Percentiles rank a stretch among this genome's conserved stretches.
These are phyloP conservation scores for Nectriaceae sp. DNA, from an alignment of 2,329 filamentous ascomycete genomes.

Conservation along the genomic window DNA sequence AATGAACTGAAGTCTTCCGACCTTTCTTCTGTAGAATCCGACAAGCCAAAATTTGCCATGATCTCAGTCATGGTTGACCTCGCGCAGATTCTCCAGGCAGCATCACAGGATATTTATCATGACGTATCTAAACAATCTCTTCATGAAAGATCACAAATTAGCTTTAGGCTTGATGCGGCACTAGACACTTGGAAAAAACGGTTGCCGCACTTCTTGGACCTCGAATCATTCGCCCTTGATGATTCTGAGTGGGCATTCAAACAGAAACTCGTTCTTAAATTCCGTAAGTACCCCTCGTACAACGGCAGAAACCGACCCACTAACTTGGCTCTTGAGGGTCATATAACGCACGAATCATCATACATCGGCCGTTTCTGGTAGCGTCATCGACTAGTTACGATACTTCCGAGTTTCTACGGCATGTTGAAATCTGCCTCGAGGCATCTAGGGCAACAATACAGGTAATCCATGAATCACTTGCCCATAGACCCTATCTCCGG, in stretches of 20 bases:
- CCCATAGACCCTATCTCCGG: slow-evolving; percentile 2
- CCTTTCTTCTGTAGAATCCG: background rate
- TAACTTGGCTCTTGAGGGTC: background rate
- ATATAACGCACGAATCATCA: slow-evolving; percentile 2
- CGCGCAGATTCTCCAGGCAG: slow-evolving; percentile 1
- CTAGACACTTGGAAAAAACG: slow-evolving; percentile 2
- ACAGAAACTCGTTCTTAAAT: slow-evolving; percentile 6
- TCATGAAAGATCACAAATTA: background rate
- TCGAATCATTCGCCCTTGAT: slow-evolving; percentile 1
- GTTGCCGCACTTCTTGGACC: background rate
- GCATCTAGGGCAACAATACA: slow-evolving; percentile 2
- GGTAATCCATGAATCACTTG: slow-evolving; percentile 1
- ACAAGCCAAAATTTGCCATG: background rate
- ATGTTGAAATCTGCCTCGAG: slow-evolving; percentile 4
- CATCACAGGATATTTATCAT: slow-evolving; percentile 2
- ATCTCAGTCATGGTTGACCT: slow-evolving; percentile 4
- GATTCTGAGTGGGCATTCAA: slow-evolving; percentile 4
- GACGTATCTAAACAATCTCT: background rate
- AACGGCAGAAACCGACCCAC: background rate
- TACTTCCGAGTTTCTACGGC: slow-evolving; percentile 1
- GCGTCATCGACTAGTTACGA: slow-evolving; percentile 1
- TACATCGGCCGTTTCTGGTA: slow-evolving; percentile 3
- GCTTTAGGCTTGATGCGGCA: background rate
- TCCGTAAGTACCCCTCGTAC: background rate
- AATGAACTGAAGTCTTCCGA: background rate